Percentiles rank a stretch among this genome's conserved stretches.
Conservation (phyloP, 164 flowering plant genomes). For the Dillenia turbinata region DNA sequence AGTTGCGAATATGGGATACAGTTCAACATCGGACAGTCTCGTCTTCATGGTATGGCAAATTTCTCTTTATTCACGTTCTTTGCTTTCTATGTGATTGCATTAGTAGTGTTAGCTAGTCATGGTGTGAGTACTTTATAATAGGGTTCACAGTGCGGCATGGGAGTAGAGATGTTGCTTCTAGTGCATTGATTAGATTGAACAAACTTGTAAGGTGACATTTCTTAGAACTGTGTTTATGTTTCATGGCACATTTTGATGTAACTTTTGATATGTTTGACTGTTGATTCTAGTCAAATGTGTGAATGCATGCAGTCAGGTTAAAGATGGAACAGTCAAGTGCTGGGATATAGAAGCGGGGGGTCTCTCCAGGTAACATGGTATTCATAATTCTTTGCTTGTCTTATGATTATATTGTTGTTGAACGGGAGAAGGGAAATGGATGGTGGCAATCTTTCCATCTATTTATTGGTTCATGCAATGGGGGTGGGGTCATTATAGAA, state of each 20-base stretch:
- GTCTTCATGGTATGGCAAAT: constrained; percentile 61
- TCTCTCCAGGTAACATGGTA: constrained; percentile 45
- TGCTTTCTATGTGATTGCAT: background rate
- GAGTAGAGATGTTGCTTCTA: constrained; percentile 50
- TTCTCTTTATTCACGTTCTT: background rate
- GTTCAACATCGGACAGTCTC: constrained; percentile 69
- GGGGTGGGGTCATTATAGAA: too few species aligned
- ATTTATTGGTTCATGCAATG: too few species aligned
- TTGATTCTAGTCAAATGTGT: background rate
- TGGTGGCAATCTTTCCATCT: too few species aligned
- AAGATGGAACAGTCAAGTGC: constrained; percentile 83
- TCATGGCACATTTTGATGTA: background rate
- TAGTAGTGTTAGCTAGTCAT: background rate
- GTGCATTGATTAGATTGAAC: constrained; percentile 51
- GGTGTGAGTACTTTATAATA: constrained; percentile 16
- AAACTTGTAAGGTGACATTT: constrained; percentile 65
- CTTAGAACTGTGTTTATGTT: background rate
- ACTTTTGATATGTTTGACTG: background rate
- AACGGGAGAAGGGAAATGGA: too few species aligned
- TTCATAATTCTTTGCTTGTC: background rate
- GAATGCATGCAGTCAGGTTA: constrained; percentile 65
- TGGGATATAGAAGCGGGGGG: constrained; percentile 82
- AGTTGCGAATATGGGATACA: constrained; percentile 80
- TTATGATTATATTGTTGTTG: too few species aligned
- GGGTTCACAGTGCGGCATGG: constrained; percentile 92